phyloP scores from a whole-genome alignment of 495 filamentous ascomycete species.

The Daldinia childiae region DNA sequence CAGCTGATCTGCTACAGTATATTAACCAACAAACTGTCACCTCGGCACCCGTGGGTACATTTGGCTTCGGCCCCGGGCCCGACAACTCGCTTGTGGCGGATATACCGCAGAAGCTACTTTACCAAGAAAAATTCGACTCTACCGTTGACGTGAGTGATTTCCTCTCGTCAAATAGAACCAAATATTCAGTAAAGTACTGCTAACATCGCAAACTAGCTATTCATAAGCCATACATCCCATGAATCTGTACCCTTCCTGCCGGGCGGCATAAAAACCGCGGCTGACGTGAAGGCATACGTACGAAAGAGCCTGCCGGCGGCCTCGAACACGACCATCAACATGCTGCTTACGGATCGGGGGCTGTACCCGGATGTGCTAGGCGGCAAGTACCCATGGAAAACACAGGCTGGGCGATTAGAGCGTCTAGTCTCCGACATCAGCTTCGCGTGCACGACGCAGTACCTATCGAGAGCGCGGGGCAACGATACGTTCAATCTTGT shows the following conservation, averaged over 20 bases:
- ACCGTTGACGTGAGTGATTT: slow-evolving; percentile 60
- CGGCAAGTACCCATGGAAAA: slow-evolving; percentile 55
- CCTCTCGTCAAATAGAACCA: slow-evolving; percentile 46
- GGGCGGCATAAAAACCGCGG: slow-evolving; percentile 34
- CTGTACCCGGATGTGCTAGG: slow-evolving; percentile 55
- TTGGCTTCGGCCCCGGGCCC: slow-evolving; percentile 65
- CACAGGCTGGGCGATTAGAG: slow-evolving; percentile 49
- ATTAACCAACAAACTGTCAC: slow-evolving; percentile 64
- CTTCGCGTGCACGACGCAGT: slow-evolving; percentile 63
- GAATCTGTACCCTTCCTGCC: slow-evolving; percentile 45
- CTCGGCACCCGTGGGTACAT: slow-evolving; percentile 56
- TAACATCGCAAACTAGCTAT: slow-evolving; percentile 29
- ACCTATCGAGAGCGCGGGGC: slow-evolving; percentile 55
- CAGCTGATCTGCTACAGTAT: slow-evolving; percentile 54
- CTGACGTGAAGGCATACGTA: slow-evolving; percentile 49
- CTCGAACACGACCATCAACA: slow-evolving; percentile 17
- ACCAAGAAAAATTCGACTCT: slow-evolving; percentile 64
- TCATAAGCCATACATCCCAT: slow-evolving; percentile 43
- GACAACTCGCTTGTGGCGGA: slow-evolving; percentile 68
- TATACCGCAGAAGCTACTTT: slow-evolving; percentile 65
- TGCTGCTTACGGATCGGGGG: slow-evolving; percentile 24
- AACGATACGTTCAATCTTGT: slow-evolving; percentile 67
- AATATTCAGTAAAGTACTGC: background rate
- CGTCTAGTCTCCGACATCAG: slow-evolving; percentile 49
- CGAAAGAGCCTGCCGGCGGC: slow-evolving; percentile 4